Percentiles rank a stretch among this genome's conserved stretches.
Conservation (phyloP, 2,329 filamentous ascomycete genomes). For the Fusarium torreyae region DNA sequence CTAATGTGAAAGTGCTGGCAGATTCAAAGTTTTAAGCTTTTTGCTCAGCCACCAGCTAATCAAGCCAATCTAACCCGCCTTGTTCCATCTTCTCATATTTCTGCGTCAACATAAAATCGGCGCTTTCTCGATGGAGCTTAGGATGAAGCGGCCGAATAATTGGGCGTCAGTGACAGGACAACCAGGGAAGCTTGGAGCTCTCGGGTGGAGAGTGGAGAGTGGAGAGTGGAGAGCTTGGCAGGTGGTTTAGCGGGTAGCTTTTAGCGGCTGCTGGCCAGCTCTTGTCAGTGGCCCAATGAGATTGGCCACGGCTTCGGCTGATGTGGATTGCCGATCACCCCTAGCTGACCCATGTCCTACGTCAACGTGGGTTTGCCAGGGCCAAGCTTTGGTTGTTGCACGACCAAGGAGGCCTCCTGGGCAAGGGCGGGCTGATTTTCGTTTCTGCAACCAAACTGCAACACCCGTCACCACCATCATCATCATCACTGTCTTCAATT, state of each 20-base stretch:
- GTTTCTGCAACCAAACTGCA: constrained; percentile 35
- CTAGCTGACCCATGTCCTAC: constrained; percentile 38
- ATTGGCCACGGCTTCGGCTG: constrained; percentile 1
- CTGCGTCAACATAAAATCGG: constrained; percentile 20
- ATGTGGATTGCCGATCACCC: constrained; percentile 17
- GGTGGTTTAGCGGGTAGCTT: constrained; percentile 8
- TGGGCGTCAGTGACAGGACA: constrained; percentile 38
- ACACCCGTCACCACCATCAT: constrained; percentile 16
- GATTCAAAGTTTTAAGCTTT: constrained; percentile 40
- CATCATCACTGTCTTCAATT: constrained; percentile 12
- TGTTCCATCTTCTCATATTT: constrained; percentile 1
- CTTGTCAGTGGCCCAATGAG: background rate
- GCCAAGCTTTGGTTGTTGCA: constrained; percentile 22
- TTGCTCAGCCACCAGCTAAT: constrained; percentile 26
- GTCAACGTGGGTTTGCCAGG: constrained; percentile 28
- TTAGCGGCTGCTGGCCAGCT: constrained; percentile 20
- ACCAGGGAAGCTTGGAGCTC: constrained; percentile 26
- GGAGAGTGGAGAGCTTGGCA: constrained; percentile 29
- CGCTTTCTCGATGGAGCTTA: constrained; percentile 32
- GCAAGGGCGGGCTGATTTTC: constrained; percentile 15
- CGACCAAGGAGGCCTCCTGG: constrained; percentile 39
- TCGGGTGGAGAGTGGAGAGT: constrained; percentile 22
- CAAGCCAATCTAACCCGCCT: constrained; percentile 4
- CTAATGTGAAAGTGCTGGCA: background rate
- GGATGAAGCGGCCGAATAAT: constrained; percentile 29